Base-by-base conservation (phyloP, 768 basidiomycete species). In the Tulasnella sp. region DNA sequence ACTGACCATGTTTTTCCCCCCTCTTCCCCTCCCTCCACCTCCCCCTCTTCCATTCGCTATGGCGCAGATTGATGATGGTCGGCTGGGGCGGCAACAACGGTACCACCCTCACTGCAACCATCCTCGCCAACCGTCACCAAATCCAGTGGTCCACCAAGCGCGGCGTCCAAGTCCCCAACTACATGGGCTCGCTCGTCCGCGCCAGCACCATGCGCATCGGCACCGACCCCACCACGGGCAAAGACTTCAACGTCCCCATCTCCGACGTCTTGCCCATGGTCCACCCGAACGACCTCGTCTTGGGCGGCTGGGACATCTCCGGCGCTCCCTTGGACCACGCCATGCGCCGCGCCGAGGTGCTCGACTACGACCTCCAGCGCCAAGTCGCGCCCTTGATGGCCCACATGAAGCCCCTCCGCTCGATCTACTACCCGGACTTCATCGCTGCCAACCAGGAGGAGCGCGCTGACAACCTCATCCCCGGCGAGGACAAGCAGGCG, bases 251-350 rank as follows among this genome's bases (percentile, higher is more conserved):
- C 82, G 91, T 97, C 80, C 98, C 98, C 23, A 86, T 99, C 82
- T 93, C 91, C 13, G 96, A 97, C 82, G 90, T 98, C 80, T 89
- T 98, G 61, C 96, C 96, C 71, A 98, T 97, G 94, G 95, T 97
- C 72, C 96, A 99, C 86, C 97, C 97, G 73, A 96, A 98, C 83
- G 98, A 98, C 85, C 91, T 98, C 82, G 94, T 98, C 81, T 90
- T 99, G 80, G 95, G 98, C 72, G 97, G 98, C 26, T 99, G 97
- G 98, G 98, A 99, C 82, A 99, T 99, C 82, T 98, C 96, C 61
- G 89, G 91, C 57, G 57, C 90, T 51, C 84, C 90, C 57, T 89
- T 99, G 86, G 96, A 98, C 85, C 88, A 91, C 85, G 96, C 97
- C 20, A 98, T 99, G 96, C 86, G 88, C 80, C 94, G 97, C 80